Conservation (phyloP, 2,329 filamentous ascomycete genomes). For the Exophiala viscosa region DNA sequence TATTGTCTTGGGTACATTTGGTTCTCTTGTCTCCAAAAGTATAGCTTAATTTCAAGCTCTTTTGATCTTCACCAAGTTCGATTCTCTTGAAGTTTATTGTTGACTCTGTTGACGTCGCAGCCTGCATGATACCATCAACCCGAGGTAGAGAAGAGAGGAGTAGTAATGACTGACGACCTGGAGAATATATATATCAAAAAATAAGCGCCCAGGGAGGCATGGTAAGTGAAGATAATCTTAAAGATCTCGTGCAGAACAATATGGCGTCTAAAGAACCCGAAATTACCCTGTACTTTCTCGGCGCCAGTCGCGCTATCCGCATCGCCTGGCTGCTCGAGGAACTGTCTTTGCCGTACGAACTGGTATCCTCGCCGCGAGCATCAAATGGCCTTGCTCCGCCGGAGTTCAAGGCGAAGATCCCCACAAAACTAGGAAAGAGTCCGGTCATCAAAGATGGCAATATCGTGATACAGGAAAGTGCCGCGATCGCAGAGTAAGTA, state of each 20-base stretch:
- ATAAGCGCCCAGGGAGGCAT: too few relatives aligned
- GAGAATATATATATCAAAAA: too few relatives aligned
- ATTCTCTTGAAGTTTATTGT: neutral
- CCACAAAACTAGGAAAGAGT: conserved; percentile 45
- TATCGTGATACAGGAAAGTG: conserved; percentile 42
- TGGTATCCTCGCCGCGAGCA: conserved; percentile 71
- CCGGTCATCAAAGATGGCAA: conserved; percentile 43
- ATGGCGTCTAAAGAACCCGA: conserved; percentile 3
- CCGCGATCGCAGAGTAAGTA: conserved; percentile 47
- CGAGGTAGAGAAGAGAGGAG: too few relatives aligned
- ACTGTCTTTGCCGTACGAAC: conserved; percentile 70
- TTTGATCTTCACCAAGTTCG: too few relatives aligned
- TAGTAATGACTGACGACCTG: too few relatives aligned
- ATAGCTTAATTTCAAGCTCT: too few relatives aligned
- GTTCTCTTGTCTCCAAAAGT: too few relatives aligned
- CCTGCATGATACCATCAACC: neutral
- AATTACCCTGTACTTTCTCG: conserved; percentile 48
- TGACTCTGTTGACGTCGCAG: neutral
- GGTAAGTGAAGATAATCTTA: too few relatives aligned
- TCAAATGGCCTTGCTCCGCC: conserved; percentile 56
- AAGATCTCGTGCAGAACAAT: neutral
- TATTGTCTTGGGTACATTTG: too few relatives aligned
- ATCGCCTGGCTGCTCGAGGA: conserved; percentile 83
- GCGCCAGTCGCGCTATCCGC: conserved; percentile 47
- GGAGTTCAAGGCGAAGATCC: conserved; percentile 40